Evolutionary conservation across 1,139 yeast genomes (phyloP), one percentile per base, ranked within the genome.

Genomic region (Pichia sp.): DNA sequence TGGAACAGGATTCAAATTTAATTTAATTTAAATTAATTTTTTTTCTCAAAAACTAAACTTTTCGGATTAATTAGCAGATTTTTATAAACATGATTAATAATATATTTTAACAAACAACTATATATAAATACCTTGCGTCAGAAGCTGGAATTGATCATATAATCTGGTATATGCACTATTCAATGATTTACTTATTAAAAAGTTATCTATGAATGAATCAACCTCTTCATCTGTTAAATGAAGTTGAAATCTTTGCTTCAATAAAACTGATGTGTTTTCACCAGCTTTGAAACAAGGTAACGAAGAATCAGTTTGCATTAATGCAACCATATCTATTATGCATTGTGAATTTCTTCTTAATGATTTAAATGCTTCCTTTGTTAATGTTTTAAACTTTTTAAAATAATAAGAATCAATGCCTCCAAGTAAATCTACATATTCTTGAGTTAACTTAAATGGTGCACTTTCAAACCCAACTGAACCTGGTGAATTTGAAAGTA

Each of bases 401-500:
- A 78, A 92, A 44, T 74, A 69, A 26, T 71, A 75, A 25, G 87
- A 76, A 1, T 80, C 83, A 0, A 72, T 50, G 0, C 97, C 97
- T 5, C 95, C 98, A 58, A 92, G 66, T 4, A 92, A 66, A 39
- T 90, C 97, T 28, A 89, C 79, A 60, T 92, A 92, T 61, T 92
- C 98, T 51, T 74, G 73, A 0, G 97, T 88, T 25, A 92, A 70
- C 62, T 92, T 92, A 72, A 92, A 92, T 1, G 98, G 97, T 0
- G 97, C 96, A 1, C 96, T 95, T 62, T 92, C 98, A 65, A 92
- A 89, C 0, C 97, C 96, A 48, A 92, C 88, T 50, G 95, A 84
- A 2, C 97, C 97, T 0, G 98, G 98, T 0, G 97, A 84, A 61
- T 92, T 92, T 0, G 96, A 87, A 5, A 92, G 71, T 61, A 92